These are phyloP conservation scores for Corynespora cassiicola DNA, from an alignment of 2,329 filamentous ascomycete species.

Conservation along the genomic window DNA sequence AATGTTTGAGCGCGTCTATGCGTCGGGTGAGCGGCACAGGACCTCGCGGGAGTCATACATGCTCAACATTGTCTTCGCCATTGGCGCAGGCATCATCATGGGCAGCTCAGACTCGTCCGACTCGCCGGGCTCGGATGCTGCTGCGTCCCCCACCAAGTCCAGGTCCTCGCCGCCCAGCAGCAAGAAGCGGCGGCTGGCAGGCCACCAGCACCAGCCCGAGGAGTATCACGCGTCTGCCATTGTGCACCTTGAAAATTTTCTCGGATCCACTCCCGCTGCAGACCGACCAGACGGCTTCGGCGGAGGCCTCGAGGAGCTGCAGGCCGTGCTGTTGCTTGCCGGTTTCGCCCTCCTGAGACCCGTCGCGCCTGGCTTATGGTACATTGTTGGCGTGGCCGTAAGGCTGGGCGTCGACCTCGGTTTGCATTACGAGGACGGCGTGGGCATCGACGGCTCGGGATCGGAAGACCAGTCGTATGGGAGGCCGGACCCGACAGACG, in stretches of 20 bases:
- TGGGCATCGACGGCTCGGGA: conserved; percentile 61
- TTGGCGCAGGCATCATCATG: conserved; percentile 91
- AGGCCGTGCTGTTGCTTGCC: conserved; percentile 88
- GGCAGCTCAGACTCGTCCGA: conserved; percentile 53
- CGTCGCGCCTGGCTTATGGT: conserved; percentile 93
- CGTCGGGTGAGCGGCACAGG: conserved; percentile 68
- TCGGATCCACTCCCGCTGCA: conserved; percentile 68
- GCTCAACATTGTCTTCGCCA: conserved; percentile 96
- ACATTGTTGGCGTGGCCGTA: conserved; percentile 93
- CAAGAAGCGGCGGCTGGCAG: conserved; percentile 49
- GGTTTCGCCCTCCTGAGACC: conserved; percentile 91
- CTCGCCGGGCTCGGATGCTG: conserved; percentile 36
- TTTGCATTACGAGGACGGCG: conserved; percentile 89
- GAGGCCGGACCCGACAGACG: conserved; percentile 33
- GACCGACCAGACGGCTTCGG: conserved; percentile 70
- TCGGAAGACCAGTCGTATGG: conserved; percentile 35
- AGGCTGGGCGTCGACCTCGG: conserved; percentile 90
- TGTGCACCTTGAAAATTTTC: conserved; percentile 85
- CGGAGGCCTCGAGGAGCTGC: conserved; percentile 90
- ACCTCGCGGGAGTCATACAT: conserved; percentile 87
- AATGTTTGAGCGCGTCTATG: conserved; percentile 83
- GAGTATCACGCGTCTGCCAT: conserved; percentile 97
- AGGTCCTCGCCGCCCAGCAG: conserved; percentile 38
- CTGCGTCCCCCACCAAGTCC: conserved; percentile 33
- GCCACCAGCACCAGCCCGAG: conserved; percentile 78